Evolutionary conservation across 208 protist genomes (phyloP), one percentile per base, ranked within the genome.

Genomic region (Leishmania aethiopica): DNA sequence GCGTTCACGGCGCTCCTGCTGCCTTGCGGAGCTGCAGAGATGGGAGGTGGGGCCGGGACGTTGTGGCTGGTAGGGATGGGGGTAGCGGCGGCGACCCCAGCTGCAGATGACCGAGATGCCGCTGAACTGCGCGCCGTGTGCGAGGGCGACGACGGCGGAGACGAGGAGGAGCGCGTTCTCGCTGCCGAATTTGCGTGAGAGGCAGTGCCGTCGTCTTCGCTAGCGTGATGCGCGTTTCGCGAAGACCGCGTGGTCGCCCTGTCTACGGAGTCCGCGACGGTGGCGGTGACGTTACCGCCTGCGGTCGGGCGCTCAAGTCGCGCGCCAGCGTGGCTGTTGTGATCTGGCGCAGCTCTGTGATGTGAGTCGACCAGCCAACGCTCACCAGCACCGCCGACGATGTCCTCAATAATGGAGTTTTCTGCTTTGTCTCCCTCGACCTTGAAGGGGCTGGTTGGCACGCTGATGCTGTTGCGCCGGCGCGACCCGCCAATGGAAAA

Each of bases 401-500:
- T 75, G 42, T 80, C 75, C 2, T 49, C 47, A 2, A 62, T 77
- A 74, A 59, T 45, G 6, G 67, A 15, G 80, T 84, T 76, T 37
- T 75, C 75, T 22, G 77, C 75, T 32, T 77, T 71, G 40, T 84
- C 76, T 25, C 67, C 71, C 51, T 71, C n/a, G 15, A 71, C 15
- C 53, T 35, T 32, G 22, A 72, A 70, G 4, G 55, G 28, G n/a
- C 67, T 47, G 7, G 75, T 80, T 42, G 81, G 81, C 67, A 80
- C 81, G 32, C 66, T 84, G n/a, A 80, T 77, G 76, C 81, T 80
- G 57, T 84, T 84, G 67, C 75, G 81, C 66, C 73, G 77, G 45
- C 81, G 81, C 3, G 81, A 84, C n/a, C 75, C 81, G 66, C 81
- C 81, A 32, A 84, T 40, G 8, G 64, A 47, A 76, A 64, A 84